These are phyloP conservation scores for Fusarium caatingaense DNA, from an alignment of 2,329 filamentous ascomycete genomes.

Conservation along the genomic window DNA sequence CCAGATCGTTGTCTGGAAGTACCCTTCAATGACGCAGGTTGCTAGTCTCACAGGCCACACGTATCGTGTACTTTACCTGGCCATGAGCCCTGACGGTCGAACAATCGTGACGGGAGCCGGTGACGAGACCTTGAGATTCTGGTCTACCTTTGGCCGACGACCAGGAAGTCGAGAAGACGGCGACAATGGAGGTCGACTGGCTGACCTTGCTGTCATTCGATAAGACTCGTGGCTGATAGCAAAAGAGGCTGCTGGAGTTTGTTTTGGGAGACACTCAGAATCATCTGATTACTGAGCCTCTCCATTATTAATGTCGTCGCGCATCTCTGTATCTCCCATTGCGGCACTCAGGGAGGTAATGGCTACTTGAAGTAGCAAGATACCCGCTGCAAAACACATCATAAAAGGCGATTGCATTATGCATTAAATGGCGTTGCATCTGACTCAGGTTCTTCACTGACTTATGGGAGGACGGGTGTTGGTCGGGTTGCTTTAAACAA, in stretches of 20 bases:
- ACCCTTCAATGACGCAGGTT: conserved; percentile 97
- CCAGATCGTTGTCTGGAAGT: conserved; percentile 99
- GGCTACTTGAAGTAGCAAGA: conserved; percentile 33
- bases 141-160: conserved; percentile 92
- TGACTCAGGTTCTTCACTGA: conserved; percentile 42
- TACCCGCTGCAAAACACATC: conserved; percentile 42
- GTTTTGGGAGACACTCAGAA: background rate
- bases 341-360: conserved; percentile 12
- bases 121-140: conserved; percentile 95
- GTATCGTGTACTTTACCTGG: conserved; percentile 93
- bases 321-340: conserved; percentile 10
- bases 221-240: conserved; percentile 44
- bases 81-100: conserved; percentile 96
- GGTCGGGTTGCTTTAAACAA: conserved; percentile 39
- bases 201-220: conserved; percentile 87
- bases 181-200: conserved; percentile 70
- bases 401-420: conserved; percentile 42
- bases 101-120: conserved; percentile 95
- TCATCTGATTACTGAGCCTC: background rate
- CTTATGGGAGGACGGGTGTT: conserved; percentile 39
- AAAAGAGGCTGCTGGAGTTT: background rate
- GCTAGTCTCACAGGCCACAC: conserved; percentile 96
- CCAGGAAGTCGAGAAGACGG: conserved; percentile 77
- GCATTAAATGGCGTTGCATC: conserved; percentile 49
- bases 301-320: conserved; percentile 4